Evolutionary conservation across 2,329 filamentous ascomycete genomes (phyloP), one percentile per base, ranked within the genome.

Genomic region (Mollisia scopiformis): DNA sequence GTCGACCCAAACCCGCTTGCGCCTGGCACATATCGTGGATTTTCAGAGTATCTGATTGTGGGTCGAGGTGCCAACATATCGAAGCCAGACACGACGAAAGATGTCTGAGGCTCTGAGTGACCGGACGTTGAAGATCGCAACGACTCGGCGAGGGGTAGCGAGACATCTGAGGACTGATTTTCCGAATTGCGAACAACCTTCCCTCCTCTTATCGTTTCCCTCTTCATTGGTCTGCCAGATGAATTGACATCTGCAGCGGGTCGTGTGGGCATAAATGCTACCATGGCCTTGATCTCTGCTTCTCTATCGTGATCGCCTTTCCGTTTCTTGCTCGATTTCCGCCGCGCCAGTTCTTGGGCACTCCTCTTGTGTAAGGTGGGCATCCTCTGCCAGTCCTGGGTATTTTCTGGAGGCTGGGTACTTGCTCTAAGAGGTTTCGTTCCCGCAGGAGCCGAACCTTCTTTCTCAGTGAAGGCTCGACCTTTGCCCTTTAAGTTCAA

Each of bases 271-370:
- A 88, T 84, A 62, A 83, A 84, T 41, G 86, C 85, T 71, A 86
- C 90, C 90, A 97, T 91, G 57, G 91, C 88, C 72, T 88, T 91
- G 72, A 97, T 93, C 76, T 97, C 92, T 64, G 91, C 91, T 76
- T 97, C 93, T 59, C 94, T 85, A 61, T 89, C 83, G 72, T 87
- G 85, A 64, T 96, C 91, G 64, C 89, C 83, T 68, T 89, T 88
- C 70, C 88, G 88, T 69, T 89, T 86, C 77, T 91, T 96, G 79
- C 87, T 93, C 41, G 90, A 90, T 71, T 87, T 92, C 63, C 88
- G 88, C 61, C 88, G 85, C 55, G 85, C 76, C 28, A 89, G 79
- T 54, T 87, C 84, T 66, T 83, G 81, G 59, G 82, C 81, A 64
- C 81, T 81, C 68, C 85, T 84, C 73, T 88, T 91, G 68, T 86